Evolutionary conservation across 805 yeast species (phyloP), one percentile per base, ranked within the genome.

Genomic region (Spathaspora boniae): DNA sequence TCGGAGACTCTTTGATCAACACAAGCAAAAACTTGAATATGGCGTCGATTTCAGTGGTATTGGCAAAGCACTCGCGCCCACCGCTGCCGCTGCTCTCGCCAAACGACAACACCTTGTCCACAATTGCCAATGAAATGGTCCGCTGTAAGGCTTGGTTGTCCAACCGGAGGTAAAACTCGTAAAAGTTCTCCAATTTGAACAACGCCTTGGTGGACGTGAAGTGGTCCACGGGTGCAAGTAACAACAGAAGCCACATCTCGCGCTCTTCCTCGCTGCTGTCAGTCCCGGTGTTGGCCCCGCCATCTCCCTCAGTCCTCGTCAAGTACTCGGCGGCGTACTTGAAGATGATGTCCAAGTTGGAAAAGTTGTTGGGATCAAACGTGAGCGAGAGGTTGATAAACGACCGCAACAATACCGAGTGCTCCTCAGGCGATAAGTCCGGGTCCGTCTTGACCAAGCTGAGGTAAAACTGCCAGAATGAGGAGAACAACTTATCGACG

Each of bases 341-440:
- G 55, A 75, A 82, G 17, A 88, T 66, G 22, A 61, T 58, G 51
- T 85, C 80, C 37, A 88, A 64, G 54, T 84, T 77, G 4, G 66
- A 71, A 42, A 67, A 68, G 38, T 79, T 74, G 0, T 71, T 62
- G 5, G 86, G 83, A 51, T 84, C 84, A 60, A 80, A 85, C 4
- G 72, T 66, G 26, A 86, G 64, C 0, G 87, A 71, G 29, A 89
- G 57, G 42, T 72, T 74, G 34, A 82, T 68, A 21, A 86, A 68
- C n/a, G 82, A 75, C 40, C 80, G 81, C 29, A 86, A 62, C 15
- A 88, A 65, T 1, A 73, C 67, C 6, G 84, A 72, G 37, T 76
- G 75, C 41, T 85, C 91, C 19, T 73, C 78, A n/a, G 74, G 51
- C 1, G 86, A 65, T n/a, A 87, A 58, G 32, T 79, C 82, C 0